Base-by-base conservation (phyloP, 345 rosid genomes). In the Diplotaxis tenuifolia region DNA sequence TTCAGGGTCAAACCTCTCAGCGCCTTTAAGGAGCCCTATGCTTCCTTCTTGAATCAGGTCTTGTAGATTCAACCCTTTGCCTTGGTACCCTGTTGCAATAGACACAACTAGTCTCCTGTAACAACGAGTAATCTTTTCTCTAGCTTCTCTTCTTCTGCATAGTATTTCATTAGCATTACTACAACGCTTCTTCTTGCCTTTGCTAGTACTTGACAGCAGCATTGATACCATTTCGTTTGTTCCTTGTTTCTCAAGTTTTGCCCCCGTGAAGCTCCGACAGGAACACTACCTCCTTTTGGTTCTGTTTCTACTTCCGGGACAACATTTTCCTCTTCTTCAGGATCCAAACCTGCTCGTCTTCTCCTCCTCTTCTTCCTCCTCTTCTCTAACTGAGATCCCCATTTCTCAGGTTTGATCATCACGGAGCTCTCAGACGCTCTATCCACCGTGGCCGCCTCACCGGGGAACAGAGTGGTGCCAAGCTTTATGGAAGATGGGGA, bases 41-140 rank as follows among this genome's bases (percentile, higher is more conserved):
- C 82, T 86, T 50, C 90, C 90, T 74, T 83, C 86, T 68, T 86
- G 90, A 81, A 86, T 74, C 62, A 86, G 59, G 63, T 86, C 90
- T 56, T 81, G 79, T 21, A 84, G 49, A 78, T 81, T 81, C 67
- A 86, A 72, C 42, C 90, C 88, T 81, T 78, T 86, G 66, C 84
- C 88, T 81, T 77, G 86, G 67, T 79, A 86, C 2, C 78, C 73
- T 23, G 52, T 68, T 56, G 90, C 90, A 36, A 86, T 81, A 62
- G 88, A 86, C 25, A 81, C 78, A 55, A 86, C 83, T 1, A 86
- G 85, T 29, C 84, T 68, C 50, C 79, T 63, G 67, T 80, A 84
- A 78, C 83, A 76, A 20, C 75, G 73, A 50, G 74, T 78, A 56
- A 84, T 83, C 71, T 72, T 83, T 45, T 82, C 82, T 34, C 75